phyloP scores from a whole-genome alignment of 768 basidiomycete species.

The Mycena vitilis region DNA sequence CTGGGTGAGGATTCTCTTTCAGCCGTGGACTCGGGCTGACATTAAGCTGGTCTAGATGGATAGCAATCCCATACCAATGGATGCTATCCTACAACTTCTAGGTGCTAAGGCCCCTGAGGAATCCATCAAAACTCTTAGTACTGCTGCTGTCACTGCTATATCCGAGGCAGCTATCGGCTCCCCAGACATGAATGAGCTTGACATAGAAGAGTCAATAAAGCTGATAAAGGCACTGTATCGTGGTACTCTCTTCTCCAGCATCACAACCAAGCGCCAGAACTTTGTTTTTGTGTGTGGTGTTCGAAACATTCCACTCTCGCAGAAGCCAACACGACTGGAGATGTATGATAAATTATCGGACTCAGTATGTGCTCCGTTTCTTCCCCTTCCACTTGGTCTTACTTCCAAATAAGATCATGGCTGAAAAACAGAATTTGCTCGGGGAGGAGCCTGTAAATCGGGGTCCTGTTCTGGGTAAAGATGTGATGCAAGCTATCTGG shows the following conservation, averaged over 20 bases:
- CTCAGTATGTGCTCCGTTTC: not conserved
- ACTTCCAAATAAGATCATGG: not conserved
- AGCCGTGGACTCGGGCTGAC: not conserved
- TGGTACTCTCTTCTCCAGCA: conserved; percentile 8
- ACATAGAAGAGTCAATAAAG: conserved; percentile 1
- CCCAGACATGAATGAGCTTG: not conserved
- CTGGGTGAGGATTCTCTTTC: conserved; percentile 2
- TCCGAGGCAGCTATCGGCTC: not conserved
- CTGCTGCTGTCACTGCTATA: not conserved
- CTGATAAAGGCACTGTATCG: conserved; percentile 8
- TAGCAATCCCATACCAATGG: not conserved
- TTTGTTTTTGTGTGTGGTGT: not conserved
- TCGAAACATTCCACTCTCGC: not conserved
- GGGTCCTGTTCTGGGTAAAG: conserved; percentile 30
- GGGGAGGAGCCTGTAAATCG: not conserved
- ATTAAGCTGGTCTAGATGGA: not conserved
- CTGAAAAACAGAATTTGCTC: not conserved
- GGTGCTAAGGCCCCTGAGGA: not conserved
- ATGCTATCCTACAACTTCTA: not conserved
- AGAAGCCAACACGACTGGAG: not conserved
- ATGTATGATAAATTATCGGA: conserved; percentile 6
- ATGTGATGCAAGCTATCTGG: conserved; percentile 29
- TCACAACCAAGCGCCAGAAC: not conserved
- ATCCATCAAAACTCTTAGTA: not conserved
- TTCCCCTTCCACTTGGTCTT: not conserved